Conservation (phyloP, 345 rosid genomes). For the Camelina neglecta region DNA sequence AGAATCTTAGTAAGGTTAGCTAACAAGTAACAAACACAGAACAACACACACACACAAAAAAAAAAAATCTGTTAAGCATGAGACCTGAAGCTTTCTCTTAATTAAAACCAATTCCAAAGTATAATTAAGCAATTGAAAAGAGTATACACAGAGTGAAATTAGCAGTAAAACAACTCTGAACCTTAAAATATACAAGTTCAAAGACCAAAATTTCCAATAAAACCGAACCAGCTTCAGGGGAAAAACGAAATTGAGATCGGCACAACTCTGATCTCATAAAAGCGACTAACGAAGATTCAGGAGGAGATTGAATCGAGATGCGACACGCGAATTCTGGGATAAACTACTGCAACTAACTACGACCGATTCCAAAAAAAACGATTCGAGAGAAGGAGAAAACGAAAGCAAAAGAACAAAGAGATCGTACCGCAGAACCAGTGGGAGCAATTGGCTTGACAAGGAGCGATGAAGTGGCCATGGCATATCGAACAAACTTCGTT, state of each 20-base stretch:
- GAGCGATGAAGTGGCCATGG: slow-evolving; percentile 68
- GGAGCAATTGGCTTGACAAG: slow-evolving; percentile 89
- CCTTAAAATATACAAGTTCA: too few species aligned
- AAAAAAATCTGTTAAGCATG: background rate
- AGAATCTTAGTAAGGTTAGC: background rate
- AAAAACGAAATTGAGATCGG: slow-evolving; percentile 7
- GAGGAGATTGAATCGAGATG: slow-evolving; percentile 1
- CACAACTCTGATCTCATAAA: background rate
- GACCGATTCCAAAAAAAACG: background rate
- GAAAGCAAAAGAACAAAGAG: background rate
- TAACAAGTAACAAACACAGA: background rate
- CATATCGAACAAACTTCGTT: slow-evolving; percentile 78
- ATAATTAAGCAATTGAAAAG: background rate
- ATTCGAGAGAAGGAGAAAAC: slow-evolving; percentile 10
- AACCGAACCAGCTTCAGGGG: background rate
- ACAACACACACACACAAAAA: background rate
- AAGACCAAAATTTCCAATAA: background rate
- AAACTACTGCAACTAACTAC: background rate
- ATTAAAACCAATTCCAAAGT: background rate
- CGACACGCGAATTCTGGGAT: background rate
- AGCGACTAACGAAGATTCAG: background rate
- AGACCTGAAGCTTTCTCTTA: background rate
- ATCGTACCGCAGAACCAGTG: slow-evolving; percentile 85
- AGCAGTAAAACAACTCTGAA: background rate
- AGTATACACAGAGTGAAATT: background rate